Evolutionary conservation across 208 protist species (phyloP).

Genomic region (Crithidia sp.): DNA sequence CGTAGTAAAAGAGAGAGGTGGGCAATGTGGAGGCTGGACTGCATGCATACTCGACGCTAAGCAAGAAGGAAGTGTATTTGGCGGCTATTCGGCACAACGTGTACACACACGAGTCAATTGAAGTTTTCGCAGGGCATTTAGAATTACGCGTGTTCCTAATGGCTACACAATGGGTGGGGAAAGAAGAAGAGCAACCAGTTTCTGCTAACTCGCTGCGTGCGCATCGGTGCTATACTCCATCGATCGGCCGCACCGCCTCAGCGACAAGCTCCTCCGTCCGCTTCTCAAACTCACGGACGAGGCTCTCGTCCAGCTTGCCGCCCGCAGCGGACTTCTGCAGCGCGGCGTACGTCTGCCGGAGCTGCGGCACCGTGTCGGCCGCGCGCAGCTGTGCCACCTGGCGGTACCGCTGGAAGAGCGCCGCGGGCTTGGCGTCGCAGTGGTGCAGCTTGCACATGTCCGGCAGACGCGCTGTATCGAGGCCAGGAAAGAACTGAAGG

Average conservation of each 20-base stretch:
- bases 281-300: conserved; percentile 50
- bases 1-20: too few relatives aligned
- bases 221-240: conserved; percentile 10
- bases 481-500: conserved; percentile 76
- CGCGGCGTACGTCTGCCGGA: conserved; percentile 46
- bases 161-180: too few relatives aligned
- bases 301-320: conserved; percentile 37
- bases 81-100: too few relatives aligned
- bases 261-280: conserved; percentile 53
- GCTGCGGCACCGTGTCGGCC: conserved; percentile 56
- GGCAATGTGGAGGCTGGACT: too few relatives aligned
- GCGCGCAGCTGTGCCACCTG: conserved; percentile 67
- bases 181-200: not conserved
- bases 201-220: not conserved
- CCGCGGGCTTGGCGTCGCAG: conserved; percentile 50
- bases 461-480: conserved; percentile 35
- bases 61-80: too few relatives aligned
- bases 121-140: too few relatives aligned
- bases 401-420: conserved; percentile 59
- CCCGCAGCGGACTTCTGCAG: conserved; percentile 32
- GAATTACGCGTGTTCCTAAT: too few relatives aligned
- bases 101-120: too few relatives aligned
- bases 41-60: too few relatives aligned
- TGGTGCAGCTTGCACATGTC: conserved; percentile 59
- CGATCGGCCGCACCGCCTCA: conserved; percentile 31